These are phyloP conservation scores for Melaleuca alternifolia DNA, from an alignment of 345 rosid species.

Conservation along the genomic window DNA sequence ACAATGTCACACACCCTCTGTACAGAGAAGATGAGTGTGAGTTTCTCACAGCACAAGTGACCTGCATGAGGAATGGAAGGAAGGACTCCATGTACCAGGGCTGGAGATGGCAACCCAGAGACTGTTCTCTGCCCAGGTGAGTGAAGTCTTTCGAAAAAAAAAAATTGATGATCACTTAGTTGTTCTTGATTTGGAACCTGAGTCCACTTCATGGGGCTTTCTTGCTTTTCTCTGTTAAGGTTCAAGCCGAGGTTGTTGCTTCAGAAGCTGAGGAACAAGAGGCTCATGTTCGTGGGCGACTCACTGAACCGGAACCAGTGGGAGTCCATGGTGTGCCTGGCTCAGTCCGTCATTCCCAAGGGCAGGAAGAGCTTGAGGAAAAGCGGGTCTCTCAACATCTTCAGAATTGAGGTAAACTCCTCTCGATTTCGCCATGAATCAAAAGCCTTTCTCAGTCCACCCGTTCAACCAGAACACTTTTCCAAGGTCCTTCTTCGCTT, in stretches of 20 bases:
- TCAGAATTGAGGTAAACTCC: slow-evolving; percentile 57
- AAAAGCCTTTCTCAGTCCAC: background rate
- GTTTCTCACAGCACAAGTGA: slow-evolving; percentile 73
- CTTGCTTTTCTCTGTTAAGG: slow-evolving; percentile 43
- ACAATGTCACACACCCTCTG: slow-evolving; percentile 52
- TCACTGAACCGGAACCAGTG: slow-evolving; percentile 93
- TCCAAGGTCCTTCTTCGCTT: background rate
- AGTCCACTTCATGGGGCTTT: background rate
- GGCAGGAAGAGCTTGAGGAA: slow-evolving; percentile 59
- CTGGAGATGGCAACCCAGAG: slow-evolving; percentile 96
- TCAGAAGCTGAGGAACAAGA: slow-evolving; percentile 84
- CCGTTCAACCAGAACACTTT: background rate
- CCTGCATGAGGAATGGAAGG: slow-evolving; percentile 90
- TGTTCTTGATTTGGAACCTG: background rate
- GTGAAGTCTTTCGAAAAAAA: background rate
- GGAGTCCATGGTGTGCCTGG: slow-evolving; percentile 98
- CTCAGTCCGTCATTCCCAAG: slow-evolving; percentile 63
- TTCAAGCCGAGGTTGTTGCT: slow-evolving; percentile 59
- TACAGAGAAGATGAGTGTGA: slow-evolving; percentile 80
- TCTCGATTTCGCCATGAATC: background rate
- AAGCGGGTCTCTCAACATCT: slow-evolving; percentile 52
- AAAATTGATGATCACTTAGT: background rate
- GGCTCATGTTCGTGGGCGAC: slow-evolving; percentile 96
- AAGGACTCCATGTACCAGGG: slow-evolving; percentile 71
- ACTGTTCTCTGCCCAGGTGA: slow-evolving; percentile 80